A percentile compares a stretch with the other conserved stretches of the same genome.
Evolutionary conservation across 495 filamentous ascomycete species (phyloP).

Genomic region (Pseudoneurospora amorphoporcata): DNA sequence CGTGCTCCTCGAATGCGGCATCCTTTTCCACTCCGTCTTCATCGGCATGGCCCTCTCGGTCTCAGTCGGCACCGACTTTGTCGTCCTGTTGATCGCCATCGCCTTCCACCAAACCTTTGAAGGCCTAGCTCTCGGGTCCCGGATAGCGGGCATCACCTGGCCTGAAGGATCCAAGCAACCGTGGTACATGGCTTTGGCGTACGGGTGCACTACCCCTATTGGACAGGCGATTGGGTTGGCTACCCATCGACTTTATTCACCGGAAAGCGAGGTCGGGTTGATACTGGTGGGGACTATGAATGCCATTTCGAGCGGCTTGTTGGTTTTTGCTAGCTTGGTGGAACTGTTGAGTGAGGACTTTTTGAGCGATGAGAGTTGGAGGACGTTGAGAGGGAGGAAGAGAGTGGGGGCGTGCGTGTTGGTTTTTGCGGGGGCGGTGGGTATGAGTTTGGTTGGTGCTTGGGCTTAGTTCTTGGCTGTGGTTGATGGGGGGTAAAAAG

Average conservation of each 20-base stretch:
- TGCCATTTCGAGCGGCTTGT: conserved; percentile 62
- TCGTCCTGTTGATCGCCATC: conserved; percentile 72
- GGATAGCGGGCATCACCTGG: conserved; percentile 54
- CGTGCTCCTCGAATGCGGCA: conserved; percentile 71
- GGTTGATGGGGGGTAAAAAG: background rate
- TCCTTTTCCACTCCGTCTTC: conserved; percentile 78
- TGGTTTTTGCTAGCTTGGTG: conserved; percentile 83
- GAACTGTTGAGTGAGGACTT: conserved; percentile 90
- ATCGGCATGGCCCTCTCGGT: conserved; percentile 82
- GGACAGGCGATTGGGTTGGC: conserved; percentile 81
- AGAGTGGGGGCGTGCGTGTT: conserved; percentile 64
- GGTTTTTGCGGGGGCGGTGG: conserved; percentile 62
- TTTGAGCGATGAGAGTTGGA: conserved; percentile 79
- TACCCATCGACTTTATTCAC: conserved; percentile 78
- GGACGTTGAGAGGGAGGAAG: conserved; percentile 53
- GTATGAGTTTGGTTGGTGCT: conserved; percentile 87
- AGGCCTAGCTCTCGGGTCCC: conserved; percentile 62
- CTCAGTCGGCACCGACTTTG: conserved; percentile 60
- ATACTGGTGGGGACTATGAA: conserved; percentile 90
- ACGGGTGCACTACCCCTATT: conserved; percentile 71
- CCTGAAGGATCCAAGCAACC: conserved; percentile 45
- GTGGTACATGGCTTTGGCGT: conserved; percentile 88
- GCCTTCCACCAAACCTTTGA: conserved; percentile 73
- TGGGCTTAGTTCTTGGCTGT: conserved; percentile 48
- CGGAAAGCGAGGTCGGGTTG: conserved; percentile 64